Evolutionary conservation across 768 basidiomycete species (phyloP).

Genomic region (Xanthoconium purpureum): DNA sequence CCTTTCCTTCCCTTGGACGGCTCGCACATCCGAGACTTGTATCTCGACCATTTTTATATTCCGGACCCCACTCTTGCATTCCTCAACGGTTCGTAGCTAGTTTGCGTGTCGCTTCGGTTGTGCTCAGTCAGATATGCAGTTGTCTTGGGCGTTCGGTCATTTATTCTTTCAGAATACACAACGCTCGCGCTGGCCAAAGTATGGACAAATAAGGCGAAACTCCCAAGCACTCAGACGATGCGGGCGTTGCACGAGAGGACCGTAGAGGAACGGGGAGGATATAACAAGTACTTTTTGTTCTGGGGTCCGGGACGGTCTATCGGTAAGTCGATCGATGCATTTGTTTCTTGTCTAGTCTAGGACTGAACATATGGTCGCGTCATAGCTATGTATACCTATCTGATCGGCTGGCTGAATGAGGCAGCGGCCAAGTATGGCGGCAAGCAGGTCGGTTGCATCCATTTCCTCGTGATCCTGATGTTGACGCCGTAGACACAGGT

Average conservation of each 20-base stretch:
- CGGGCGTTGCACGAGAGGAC: neutral
- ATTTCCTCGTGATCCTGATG: neutral
- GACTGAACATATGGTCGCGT: neutral
- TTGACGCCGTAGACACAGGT: neutral
- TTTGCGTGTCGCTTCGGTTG: neutral
- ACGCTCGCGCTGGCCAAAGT: slow-evolving; percentile 16
- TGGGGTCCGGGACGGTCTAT: neutral
- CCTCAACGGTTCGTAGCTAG: neutral
- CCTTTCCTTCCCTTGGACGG: slow-evolving; percentile 11
- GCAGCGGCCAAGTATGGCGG: slow-evolving; percentile 13
- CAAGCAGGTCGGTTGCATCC: slow-evolving; percentile 11
- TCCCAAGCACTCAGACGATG: slow-evolving; percentile 2
- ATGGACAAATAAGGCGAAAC: slow-evolving; percentile 12
- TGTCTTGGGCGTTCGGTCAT: neutral
- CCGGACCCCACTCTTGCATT: slow-evolving; percentile 15
- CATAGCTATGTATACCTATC: neutral
- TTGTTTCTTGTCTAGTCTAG: neutral
- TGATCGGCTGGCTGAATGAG: slow-evolving; percentile 14
- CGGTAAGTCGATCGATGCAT: slow-evolving; percentile 6
- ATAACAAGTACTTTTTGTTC: slow-evolving; percentile 1
- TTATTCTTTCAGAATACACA: neutral
- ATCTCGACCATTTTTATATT: slow-evolving; percentile 13
- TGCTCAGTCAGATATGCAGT: neutral
- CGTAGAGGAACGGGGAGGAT: slow-evolving; percentile 12
- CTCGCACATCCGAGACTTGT: slow-evolving; percentile 8